Base-by-base conservation (phyloP, 139 green algal genomes). In the Auxenochlorella pyrenoidosa region DNA sequence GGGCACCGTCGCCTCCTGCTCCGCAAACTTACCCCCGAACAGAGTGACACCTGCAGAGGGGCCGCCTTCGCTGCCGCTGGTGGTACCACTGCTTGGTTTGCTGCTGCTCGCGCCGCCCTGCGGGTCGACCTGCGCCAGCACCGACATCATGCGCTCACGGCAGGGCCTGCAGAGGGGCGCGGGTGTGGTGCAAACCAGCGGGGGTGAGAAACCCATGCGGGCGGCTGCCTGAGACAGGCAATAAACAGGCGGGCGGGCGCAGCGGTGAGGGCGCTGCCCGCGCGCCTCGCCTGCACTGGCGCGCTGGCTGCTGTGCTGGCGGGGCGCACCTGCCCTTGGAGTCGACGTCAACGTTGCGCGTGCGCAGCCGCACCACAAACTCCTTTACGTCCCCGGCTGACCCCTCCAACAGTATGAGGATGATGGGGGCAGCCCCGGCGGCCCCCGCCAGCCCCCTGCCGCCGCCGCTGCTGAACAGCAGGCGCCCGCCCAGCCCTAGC, bases 271-370 rank as follows among this genome's bases (percentile, higher is more conserved):
- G n/a, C n/a, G n/a, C n/a, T n/a, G n/a, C n/a, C n/a, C n/a, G n/a
- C n/a, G n/a, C n/a, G n/a, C n/a, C n/a, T n/a, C n/a, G n/a, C n/a
- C n/a, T n/a, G n/a, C n/a, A n/a, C n/a, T n/a, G n/a, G n/a, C n/a
- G n/a, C n/a, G n/a, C n/a, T n/a, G n/a, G n/a, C n/a, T n/a, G n/a
- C n/a, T n/a, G n/a, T n/a, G n/a, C n/a, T n/a, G n/a, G n/a, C n/a
- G n/a, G n/a, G n/a, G n/a, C n/a, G n/a, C n/a, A 71, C 77, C 77
- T 85, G 83, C 73, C 89, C 82, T 19, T 80, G 5, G 83, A 85
- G 79, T 92, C 89, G 2, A 92, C 87, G 70, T 92, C 89, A 32
- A 92, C 89, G 60, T 51, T 85, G 51, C 85, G 77, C n/a, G 89
- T 92, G 34, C 89, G 83, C 41, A 83, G 78, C 22, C 85, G 70